A percentile compares a stretch with the other conserved stretches of the same genome.
phyloP scores from a whole-genome alignment of 495 filamentous ascomycete genomes.

The Chaetomium tenue region DNA sequence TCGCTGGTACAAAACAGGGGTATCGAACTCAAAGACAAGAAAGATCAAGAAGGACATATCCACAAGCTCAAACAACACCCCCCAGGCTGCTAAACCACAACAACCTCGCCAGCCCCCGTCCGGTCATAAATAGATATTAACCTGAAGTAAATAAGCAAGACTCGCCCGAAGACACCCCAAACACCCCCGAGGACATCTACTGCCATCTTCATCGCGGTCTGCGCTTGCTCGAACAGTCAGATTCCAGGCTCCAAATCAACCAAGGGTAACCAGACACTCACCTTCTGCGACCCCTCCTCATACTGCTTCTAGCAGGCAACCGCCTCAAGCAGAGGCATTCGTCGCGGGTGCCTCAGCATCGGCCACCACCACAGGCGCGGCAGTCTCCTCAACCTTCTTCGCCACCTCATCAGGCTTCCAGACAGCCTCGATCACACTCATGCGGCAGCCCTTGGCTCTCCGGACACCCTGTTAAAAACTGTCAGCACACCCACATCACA shows the following conservation, averaged over 20 bases:
- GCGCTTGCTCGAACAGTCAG: no score
- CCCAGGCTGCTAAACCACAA: neutral
- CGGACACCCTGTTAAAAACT: constrained; percentile 34
- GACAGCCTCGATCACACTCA: constrained; percentile 53
- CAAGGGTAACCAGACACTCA: no score
- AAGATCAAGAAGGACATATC: neutral
- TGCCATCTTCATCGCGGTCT: neutral
- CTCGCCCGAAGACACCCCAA: no score
- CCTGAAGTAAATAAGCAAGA: neutral
- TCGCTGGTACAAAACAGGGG: neutral
- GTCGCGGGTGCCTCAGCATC: constrained; percentile 6
- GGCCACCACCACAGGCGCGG: neutral
- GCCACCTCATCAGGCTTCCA: constrained; percentile 39
- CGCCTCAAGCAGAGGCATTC: no score
- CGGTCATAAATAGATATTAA: neutral
- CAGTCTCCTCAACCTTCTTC: constrained; percentile 1
- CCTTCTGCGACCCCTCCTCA: no score
- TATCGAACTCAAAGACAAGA: constrained; percentile 4
- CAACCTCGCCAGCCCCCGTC: neutral
- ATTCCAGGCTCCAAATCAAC: no score
- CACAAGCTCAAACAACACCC: neutral
- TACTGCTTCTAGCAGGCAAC: no score
- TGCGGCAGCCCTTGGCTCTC: constrained; percentile 43
- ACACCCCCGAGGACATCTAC: neutral
- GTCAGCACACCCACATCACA: no score